Evolutionary conservation across 805 yeast species (phyloP), one percentile per base, ranked within the genome.

Genomic region (Candida bentonensis): DNA sequence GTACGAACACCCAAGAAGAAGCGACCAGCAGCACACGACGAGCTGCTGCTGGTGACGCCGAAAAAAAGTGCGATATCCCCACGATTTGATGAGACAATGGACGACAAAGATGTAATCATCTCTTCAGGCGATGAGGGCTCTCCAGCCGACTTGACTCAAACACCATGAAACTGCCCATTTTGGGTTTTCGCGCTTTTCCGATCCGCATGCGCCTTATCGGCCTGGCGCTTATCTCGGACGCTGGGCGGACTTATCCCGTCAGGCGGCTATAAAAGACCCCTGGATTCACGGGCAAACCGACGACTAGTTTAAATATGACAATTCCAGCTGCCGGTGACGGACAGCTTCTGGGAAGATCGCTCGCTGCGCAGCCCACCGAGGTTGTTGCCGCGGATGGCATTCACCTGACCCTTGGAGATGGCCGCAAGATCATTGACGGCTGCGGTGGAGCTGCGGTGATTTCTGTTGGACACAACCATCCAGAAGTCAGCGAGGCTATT

Each of bases 391-490:
- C 36, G 7, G 36, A 30, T 4, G 36, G 36, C 13, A 9, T 30
- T n/a, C 5, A 9, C 20, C 28, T 42, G 17, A 42, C 44, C 4
- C 15, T 30, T 15, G 26, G 21, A 13, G 44, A 46, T 21, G 46
- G 46, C 17, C 21, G 21, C 13, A 39, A 55, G n/a, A 48, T 67
- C 15, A 50, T 68, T 41, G 75, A 70, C 55, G 74, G 65, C 22
- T 57, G 60, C 51, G 67, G 73, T n/a, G 76, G 75, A 49, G 76
- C 76, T n/a, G 75, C 76, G 15, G 76, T 71, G 28, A 70, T 68
- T 21, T 64, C 72, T 3, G 51, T 70, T 15, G 75, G 76, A 22
- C 69, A 69, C 53, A 61, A 61, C 42, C 72, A 68, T 48, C 57
- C 57, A 33, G 67, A 63, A 26, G 62, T 69, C 43, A 54, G 64